Percentiles rank a stretch among this genome's conserved stretches.
Conservation (phyloP, 179 eudicot genomes). For the Amaranthus tricolor region DNA sequence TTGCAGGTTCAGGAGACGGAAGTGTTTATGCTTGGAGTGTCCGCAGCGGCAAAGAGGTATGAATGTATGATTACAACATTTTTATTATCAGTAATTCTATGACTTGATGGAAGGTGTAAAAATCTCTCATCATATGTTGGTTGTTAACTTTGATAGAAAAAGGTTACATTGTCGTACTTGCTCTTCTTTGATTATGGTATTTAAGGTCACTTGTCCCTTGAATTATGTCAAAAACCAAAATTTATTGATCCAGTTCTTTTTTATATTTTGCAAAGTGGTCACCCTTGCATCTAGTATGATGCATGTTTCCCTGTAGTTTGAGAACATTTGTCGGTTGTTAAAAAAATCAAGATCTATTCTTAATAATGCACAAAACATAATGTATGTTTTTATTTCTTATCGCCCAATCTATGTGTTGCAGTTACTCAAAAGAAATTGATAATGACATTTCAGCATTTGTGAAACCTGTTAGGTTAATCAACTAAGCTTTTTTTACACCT, state of each 20-base stretch:
- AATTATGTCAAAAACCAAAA: background rate
- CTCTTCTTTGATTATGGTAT: background rate
- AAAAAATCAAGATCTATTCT: background rate
- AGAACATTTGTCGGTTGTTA: background rate
- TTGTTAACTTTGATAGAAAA: background rate
- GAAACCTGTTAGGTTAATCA: background rate
- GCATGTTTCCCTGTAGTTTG: background rate
- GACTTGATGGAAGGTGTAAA: background rate
- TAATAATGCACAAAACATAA: background rate
- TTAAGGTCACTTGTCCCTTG: background rate
- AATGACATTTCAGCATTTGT: background rate
- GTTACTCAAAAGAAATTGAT: background rate
- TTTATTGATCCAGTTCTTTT: background rate
- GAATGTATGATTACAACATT: slow-evolving; percentile 43
- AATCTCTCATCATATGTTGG: background rate
- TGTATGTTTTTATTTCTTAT: background rate
- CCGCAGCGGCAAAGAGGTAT: slow-evolving; percentile 92
- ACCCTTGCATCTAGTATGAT: background rate
- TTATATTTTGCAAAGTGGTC: background rate
- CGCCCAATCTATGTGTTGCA: background rate
- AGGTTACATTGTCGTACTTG: background rate
- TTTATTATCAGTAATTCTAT: background rate
- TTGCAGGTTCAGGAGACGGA: slow-evolving; percentile 94
- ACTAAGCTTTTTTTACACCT: background rate
- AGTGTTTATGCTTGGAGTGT: slow-evolving; percentile 96